A percentile compares a stretch with the other conserved stretches of the same genome.
Conservation (phyloP, 768 basidiomycete species). For the Symmetrospora coprosmae region DNA sequence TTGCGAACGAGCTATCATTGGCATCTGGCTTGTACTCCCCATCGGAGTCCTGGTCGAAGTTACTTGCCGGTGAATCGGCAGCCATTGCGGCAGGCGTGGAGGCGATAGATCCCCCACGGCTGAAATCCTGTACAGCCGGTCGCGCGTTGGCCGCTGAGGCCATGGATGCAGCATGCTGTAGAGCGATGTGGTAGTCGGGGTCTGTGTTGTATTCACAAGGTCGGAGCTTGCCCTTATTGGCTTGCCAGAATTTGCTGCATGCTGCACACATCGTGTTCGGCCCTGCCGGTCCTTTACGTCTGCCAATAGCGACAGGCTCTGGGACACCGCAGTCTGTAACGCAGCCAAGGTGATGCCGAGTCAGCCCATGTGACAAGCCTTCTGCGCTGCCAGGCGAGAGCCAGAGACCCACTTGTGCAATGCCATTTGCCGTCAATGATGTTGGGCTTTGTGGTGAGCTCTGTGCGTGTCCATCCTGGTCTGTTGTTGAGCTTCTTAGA, state of each 20-base stretch:
- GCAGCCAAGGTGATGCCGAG: background rate
- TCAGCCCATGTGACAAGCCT: slow-evolving; percentile 9
- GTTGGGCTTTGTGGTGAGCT: slow-evolving; percentile 37
- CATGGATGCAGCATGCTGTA: slow-evolving; percentile 47
- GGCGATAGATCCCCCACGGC: too few relatives aligned
- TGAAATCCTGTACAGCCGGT: slow-evolving; percentile 32
- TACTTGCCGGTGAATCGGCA: slow-evolving; percentile 20
- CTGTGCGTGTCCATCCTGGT: slow-evolving; percentile 18
- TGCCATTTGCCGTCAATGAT: slow-evolving; percentile 78
- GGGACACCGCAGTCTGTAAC: slow-evolving; percentile 57
- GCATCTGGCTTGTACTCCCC: background rate
- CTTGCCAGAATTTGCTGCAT: slow-evolving; percentile 87
- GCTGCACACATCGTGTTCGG: slow-evolving; percentile 78
- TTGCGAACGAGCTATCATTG: slow-evolving; percentile 7
- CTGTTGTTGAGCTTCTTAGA: background rate
- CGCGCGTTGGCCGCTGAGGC: slow-evolving; percentile 45
- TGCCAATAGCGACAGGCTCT: slow-evolving; percentile 65
- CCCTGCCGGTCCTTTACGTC: slow-evolving; percentile 76
- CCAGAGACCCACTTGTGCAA: slow-evolving; percentile 48
- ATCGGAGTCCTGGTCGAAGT: background rate
- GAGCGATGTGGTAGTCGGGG: slow-evolving; percentile 52
- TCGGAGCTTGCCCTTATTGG: slow-evolving; percentile 58
- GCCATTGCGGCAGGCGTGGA: slow-evolving; percentile 29
- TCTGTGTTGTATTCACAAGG: slow-evolving; percentile 68
- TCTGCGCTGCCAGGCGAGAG: too few relatives aligned